Percentiles rank a stretch among this genome's conserved stretches.
Evolutionary conservation across 2,329 filamentous ascomycete genomes (phyloP).

Genomic region (Botrytis galanthina): DNA sequence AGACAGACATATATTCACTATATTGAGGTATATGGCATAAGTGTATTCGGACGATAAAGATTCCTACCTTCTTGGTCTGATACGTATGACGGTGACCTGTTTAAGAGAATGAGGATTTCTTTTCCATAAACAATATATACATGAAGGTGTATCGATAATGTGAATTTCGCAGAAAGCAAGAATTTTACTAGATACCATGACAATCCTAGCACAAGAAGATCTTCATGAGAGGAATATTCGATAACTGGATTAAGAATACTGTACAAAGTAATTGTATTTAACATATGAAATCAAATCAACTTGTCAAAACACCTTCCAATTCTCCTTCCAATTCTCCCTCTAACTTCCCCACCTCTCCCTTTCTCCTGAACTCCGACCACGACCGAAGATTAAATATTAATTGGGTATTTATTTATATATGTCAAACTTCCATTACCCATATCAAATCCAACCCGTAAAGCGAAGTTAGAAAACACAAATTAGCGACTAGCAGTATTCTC

Average conservation of each 20-base stretch:
- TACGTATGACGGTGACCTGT: background rate
- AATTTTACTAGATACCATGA: background rate
- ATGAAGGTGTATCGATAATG: background rate
- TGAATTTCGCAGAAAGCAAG: background rate
- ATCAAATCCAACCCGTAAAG: background rate
- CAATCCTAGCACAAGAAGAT: background rate
- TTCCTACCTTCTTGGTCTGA: background rate
- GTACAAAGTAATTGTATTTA: background rate
- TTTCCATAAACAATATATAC: background rate
- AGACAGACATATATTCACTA: background rate
- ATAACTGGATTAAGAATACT: background rate
- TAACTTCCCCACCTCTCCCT: background rate
- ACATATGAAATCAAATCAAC: background rate
- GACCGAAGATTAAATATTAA: background rate
- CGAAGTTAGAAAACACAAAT: background rate
- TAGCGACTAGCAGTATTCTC: background rate
- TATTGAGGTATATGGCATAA: background rate
- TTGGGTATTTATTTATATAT: background rate
- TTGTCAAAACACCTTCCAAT: background rate
- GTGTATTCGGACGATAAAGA: background rate
- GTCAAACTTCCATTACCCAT: background rate
- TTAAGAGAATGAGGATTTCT: background rate
- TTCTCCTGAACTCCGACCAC: background rate
- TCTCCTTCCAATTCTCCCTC: background rate
- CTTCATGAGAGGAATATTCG: background rate